Evolutionary conservation across 2,329 filamentous ascomycete species (phyloP), one percentile per base, ranked within the genome.

Genomic region (Diaporthe ilicicola): DNA sequence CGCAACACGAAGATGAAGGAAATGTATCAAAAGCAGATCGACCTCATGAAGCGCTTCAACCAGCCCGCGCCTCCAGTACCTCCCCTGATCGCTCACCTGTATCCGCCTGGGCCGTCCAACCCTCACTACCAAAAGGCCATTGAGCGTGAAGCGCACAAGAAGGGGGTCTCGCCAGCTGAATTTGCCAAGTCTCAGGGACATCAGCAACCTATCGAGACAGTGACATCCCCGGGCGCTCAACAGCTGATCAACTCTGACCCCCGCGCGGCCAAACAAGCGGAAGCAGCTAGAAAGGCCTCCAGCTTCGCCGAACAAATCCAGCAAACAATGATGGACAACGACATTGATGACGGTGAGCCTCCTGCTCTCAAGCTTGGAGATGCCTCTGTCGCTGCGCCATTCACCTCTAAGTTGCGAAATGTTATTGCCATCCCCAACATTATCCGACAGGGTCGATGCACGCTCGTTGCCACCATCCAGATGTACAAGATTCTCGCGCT

Each of bases 401-500:
- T 99, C 82, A 99, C 96, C 0, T 97, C 94, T 80, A 99, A 99
- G 84, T 89, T 99, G 53, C 93, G 95, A 76, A 98, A 99, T 78
- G 96, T 99, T 71, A 90, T 99, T 77, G 96, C 96, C 46, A 94
- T 99, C 71, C 95, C 96, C 66, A 99, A 99, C 84, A 99, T 99
- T 77, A 96, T 99, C 78, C 93, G 96, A 71, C 96, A 99, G 84
- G 96, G 96, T 70, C 93, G 96, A 73, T 99, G 96, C 85, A 99
- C 96, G 9, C 90, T 99, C 24, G 96, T 99, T 68, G 96, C 96
- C 39, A 99, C 96, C 0, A 98, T 99, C 75, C 96, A 99, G 86
- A 99, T 99, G 95, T 99, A 99, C 90, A 99, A 98, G 88, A 99
- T 99, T 77, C 89, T 99, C 65, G 96, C 96, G 9, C 86, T 99